Evolutionary conservation across 2,329 filamentous ascomycete species (phyloP), one percentile per base, ranked within the genome.

Genomic region (Fusarium nodosum): DNA sequence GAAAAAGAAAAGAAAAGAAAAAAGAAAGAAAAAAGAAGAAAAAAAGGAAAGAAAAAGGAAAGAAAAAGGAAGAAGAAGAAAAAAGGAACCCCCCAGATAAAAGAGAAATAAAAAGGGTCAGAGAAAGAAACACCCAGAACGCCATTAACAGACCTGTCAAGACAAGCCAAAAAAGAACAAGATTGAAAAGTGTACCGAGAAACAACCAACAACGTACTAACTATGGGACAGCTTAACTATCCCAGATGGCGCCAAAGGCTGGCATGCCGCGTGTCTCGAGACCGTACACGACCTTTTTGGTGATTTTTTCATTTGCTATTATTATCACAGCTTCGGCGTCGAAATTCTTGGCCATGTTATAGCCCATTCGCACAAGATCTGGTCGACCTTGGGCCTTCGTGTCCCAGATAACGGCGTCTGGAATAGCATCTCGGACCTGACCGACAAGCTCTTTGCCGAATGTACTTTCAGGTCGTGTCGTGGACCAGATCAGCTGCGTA

Each of bases 201-300:
- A 60, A 44, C 41, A 44, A 56, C 38, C 44, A 24, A 45, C 33
- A 22, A 45, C 54, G 22, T 53, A 24, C 38, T 15, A 34, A 24
- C 38, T 15, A 34, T 44, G 18, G n/a, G 51, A 31, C 28, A 26
- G 73, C 47, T 68, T 57, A 82, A 51, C 81, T 82, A 65, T 94
- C 92, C 81, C 90, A 94, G 72, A 94, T 92, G 11, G 91, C 90
- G 9, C 91, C 92, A 79, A 86, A 93, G 11, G 90, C 90, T 4
- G 87, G 84, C 10, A 93, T 78, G 0, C 90, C 90, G 57, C 89
- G 83, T 38, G 82, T 84, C 79, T 93, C 90, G 52, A 94, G 79
- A 11, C 86, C 89, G 75, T 89, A 91, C 1, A 93, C 90, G 2
- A 93, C 83, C 79, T 87, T 87, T 73, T 84, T 85, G 20, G 91